A percentile compares a stretch with the other conserved stretches of the same genome.
Evolutionary conservation across 2,329 filamentous ascomycete genomes (phyloP).

Genomic region (Fusarium nurragi): DNA sequence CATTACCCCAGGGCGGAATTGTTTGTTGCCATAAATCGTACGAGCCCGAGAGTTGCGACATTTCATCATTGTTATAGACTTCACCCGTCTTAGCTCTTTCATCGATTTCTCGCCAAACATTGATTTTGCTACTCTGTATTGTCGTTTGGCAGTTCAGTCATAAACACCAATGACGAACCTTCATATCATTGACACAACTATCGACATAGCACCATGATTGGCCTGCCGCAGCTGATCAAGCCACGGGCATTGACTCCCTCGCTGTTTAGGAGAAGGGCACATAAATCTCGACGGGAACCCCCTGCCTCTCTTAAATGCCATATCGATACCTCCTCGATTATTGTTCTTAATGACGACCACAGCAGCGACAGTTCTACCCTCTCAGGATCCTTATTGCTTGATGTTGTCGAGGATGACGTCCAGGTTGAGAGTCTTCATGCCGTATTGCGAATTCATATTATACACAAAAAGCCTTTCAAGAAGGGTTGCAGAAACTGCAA

Average conservation of each 20-base stretch:
- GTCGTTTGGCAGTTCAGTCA: too few species aligned
- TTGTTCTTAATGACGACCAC: conserved; percentile 4
- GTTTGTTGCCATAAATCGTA: neutral
- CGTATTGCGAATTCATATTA: neutral
- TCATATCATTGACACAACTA: neutral
- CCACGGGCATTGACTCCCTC: neutral
- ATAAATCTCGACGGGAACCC: neutral
- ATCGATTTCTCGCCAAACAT: neutral
- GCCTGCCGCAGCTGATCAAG: conserved; percentile 10
- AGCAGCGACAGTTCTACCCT: conserved; percentile 2
- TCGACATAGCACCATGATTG: conserved; percentile 4
- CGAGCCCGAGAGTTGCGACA: neutral
- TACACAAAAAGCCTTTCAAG: conserved; percentile 30
- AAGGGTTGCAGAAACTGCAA: conserved; percentile 30
- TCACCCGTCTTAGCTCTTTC: neutral
- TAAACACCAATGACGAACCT: neutral
- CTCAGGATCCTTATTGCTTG: conserved; percentile 4
- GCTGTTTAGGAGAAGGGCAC: neutral
- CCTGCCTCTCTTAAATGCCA: conserved; percentile 12
- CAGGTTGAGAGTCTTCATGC: conserved; percentile 23
- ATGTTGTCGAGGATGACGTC: neutral
- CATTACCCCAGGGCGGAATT: neutral
- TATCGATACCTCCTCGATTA: conserved; percentile 6
- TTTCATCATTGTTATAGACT: neutral
- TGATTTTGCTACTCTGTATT: neutral